Evolutionary conservation across 305 asterid species (phyloP).

Genomic region (Rubia balearica): DNA sequence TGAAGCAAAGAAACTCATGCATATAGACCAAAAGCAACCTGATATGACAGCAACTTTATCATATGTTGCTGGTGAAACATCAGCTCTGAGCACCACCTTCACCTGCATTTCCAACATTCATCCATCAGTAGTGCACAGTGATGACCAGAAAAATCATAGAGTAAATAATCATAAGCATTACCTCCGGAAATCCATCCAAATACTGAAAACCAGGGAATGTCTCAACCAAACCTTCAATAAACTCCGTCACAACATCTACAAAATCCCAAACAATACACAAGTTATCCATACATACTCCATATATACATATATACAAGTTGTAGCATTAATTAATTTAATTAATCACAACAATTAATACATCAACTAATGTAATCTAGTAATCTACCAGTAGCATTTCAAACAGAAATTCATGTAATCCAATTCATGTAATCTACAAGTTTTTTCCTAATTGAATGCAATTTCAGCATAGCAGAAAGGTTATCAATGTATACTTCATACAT

Average conservation of each 20-base stretch:
- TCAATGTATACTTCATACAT: no score
- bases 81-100: conserved; percentile 94
- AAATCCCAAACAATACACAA: background rate
- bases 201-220: conserved; percentile 91
- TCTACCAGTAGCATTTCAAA: background rate
- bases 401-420: background rate
- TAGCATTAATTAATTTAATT: background rate
- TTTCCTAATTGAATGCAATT: no score
- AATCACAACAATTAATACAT: background rate
- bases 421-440: background rate
- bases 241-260: conserved; percentile 95
- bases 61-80: conserved; percentile 58
- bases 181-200: conserved; percentile 95
- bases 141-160: background rate
- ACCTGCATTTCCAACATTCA: conserved; percentile 39
- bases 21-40: conserved; percentile 33
- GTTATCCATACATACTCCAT: background rate
- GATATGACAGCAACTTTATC: conserved; percentile 93
- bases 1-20: background rate
- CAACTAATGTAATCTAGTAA: background rate
- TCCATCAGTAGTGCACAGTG: conserved; percentile 1
- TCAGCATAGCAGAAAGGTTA: no score
- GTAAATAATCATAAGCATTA: conserved; percentile 16
- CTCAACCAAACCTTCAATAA: conserved; percentile 92
- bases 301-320: background rate